Conservation (phyloP, 2,329 filamentous ascomycete genomes). For the Colletotrichum lentis region DNA sequence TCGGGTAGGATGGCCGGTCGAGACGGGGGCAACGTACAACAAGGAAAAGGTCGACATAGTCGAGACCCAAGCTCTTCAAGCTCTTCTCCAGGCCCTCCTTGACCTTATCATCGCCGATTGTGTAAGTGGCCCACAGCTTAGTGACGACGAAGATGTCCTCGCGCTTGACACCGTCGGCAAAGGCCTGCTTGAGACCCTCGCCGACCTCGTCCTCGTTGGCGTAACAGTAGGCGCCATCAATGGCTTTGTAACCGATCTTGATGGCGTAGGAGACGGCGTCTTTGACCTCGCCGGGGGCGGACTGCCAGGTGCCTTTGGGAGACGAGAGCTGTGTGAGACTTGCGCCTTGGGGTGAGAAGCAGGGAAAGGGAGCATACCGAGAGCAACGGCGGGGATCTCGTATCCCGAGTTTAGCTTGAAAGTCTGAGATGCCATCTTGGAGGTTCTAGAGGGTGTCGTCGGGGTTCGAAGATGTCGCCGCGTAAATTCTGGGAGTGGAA, state of each 20-base stretch:
- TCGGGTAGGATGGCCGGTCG: not conserved
- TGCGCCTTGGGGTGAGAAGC: not conserved
- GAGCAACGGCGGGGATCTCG: slow-evolving; percentile 69
- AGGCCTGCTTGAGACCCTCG: slow-evolving; percentile 76
- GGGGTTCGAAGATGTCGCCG: not conserved
- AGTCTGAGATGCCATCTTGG: slow-evolving; percentile 60
- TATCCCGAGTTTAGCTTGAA: slow-evolving; percentile 72
- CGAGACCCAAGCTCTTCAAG: slow-evolving; percentile 75
- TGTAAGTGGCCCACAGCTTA: slow-evolving; percentile 87
- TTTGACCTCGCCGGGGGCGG: slow-evolving; percentile 65
- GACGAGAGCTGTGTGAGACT: not conserved
- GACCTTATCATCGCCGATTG: slow-evolving; percentile 61
- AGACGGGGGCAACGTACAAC: slow-evolving; percentile 55
- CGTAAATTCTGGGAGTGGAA: not conserved
- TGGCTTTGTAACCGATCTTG: slow-evolving; percentile 63
- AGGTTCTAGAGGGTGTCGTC: slow-evolving; percentile 12
- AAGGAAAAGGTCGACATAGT: slow-evolving; percentile 83
- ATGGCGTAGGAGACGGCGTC: slow-evolving; percentile 67
- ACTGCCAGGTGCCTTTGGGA: slow-evolving; percentile 70
- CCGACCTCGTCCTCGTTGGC: slow-evolving; percentile 86
- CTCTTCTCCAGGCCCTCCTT: slow-evolving; percentile 77
- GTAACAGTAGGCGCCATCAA: slow-evolving; percentile 81
- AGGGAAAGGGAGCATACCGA: slow-evolving; percentile 56
- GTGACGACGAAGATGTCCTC: slow-evolving; percentile 84
- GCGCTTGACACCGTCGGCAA: slow-evolving; percentile 74